phyloP scores from a whole-genome alignment of 495 filamentous ascomycete genomes.

The Neurospora sublineolata region DNA sequence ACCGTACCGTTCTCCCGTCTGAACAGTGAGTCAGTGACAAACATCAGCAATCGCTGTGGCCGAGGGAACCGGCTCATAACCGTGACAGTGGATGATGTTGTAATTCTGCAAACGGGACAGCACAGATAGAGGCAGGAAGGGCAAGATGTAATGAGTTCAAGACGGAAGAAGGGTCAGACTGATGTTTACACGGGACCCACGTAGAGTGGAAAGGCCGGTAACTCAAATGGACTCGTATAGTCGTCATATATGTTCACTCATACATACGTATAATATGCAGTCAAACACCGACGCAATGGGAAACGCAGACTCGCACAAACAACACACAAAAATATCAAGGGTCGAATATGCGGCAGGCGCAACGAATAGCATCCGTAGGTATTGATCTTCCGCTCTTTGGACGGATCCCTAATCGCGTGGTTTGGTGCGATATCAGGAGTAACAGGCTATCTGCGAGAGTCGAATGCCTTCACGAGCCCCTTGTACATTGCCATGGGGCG shows the following conservation, averaged over 20 bases:
- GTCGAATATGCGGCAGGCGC: neutral
- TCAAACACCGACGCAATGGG: neutral
- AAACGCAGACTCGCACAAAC: neutral
- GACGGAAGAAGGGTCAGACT: neutral
- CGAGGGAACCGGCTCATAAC: neutral
- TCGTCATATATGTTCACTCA: neutral
- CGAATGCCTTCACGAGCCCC: slow-evolving; percentile 13
- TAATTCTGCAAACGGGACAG: neutral
- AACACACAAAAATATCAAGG: neutral
- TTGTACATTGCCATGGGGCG: slow-evolving; percentile 12
- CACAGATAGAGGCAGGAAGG: neutral
- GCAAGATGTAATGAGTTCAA: neutral
- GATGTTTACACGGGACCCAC: neutral
- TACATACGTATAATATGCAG: neutral
- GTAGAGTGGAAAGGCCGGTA: neutral
- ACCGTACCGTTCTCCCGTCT: neutral
- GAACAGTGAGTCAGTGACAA: neutral
- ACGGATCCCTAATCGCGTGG: neutral
- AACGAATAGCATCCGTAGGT: neutral
- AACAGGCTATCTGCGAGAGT: slow-evolving; percentile 7
- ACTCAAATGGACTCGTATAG: neutral
- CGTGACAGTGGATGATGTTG: neutral
- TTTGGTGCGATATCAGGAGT: neutral
- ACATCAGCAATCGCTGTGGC: neutral
- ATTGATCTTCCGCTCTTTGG: neutral